Conservation (phyloP, 176 grass and related monocot genomes). For the Avena sativa region DNA sequence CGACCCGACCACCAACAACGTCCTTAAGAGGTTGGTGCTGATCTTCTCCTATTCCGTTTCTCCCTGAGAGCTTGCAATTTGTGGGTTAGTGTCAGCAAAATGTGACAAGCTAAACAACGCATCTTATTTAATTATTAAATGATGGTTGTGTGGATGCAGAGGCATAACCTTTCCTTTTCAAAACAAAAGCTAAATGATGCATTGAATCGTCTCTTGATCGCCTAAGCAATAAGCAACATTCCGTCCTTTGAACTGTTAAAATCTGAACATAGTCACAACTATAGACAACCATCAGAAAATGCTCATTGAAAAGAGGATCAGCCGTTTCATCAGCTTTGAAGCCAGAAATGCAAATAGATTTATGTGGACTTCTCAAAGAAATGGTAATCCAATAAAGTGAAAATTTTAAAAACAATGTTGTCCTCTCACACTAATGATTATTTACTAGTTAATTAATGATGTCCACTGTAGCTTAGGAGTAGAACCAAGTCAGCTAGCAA, state of each 20-base stretch:
- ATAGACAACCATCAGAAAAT: constrained; percentile 14
- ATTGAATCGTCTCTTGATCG: neutral
- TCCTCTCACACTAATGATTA: neutral
- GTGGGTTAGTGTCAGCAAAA: neutral
- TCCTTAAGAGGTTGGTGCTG: constrained; percentile 75
- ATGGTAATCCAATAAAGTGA: neutral
- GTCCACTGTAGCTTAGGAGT: constrained; percentile 74
- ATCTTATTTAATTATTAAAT: neutral
- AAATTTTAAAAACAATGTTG: neutral
- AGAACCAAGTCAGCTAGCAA: constrained; percentile 71
- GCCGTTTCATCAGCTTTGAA: neutral
- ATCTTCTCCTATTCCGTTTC: constrained; percentile 3
- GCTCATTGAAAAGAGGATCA: neutral
- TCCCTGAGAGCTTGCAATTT: neutral
- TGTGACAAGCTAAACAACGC: neutral
- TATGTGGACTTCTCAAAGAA: neutral
- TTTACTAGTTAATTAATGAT: constrained; percentile 8
- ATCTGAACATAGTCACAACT: neutral
- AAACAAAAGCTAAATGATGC: neutral
- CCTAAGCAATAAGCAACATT: neutral
- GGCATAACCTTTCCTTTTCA: neutral
- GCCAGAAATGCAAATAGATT: neutral
- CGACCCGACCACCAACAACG: constrained; percentile 64
- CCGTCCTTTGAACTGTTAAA: neutral
- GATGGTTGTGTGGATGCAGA: neutral